Percentiles rank a stretch among this genome's conserved stretches.
Evolutionary conservation across 2,329 filamentous ascomycete genomes (phyloP).

Genomic region (Periconia macrospinosa): DNA sequence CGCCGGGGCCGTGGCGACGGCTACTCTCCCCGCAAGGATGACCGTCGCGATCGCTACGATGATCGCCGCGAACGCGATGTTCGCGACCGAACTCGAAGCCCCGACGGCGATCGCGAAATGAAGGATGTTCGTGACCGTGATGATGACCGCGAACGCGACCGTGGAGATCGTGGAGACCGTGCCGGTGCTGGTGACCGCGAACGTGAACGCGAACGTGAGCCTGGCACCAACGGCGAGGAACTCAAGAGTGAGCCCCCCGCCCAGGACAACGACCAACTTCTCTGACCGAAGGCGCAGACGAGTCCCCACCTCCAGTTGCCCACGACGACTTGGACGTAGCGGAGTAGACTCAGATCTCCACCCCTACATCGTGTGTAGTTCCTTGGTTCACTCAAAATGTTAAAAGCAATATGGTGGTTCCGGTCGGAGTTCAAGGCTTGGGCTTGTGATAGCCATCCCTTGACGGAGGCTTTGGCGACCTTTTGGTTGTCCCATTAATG

Average conservation of each 20-base stretch:
- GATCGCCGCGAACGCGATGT: conserved; percentile 70
- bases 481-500: conserved; percentile 38
- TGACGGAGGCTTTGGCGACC: conserved; percentile 26
- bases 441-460: conserved; percentile 24
- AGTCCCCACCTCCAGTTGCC: conserved; percentile 73
- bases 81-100: conserved; percentile 71
- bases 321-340: conserved; percentile 97
- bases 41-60: conserved; percentile 64
- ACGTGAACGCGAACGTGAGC: conserved; percentile 60
- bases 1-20: conserved; percentile 60
- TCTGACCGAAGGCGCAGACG: conserved; percentile 53
- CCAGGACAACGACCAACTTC: conserved; percentile 19
- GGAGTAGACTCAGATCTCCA: conserved; percentile 56
- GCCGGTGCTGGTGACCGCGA: conserved; percentile 53
- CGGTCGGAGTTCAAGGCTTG: conserved; percentile 25
- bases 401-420: conserved; percentile 21
- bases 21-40: conserved; percentile 83
- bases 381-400: conserved; percentile 21
- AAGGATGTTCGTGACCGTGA: conserved; percentile 61
- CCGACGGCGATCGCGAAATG: conserved; percentile 58
- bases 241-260: conserved; percentile 70
- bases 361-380: conserved; percentile 14
- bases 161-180: conserved; percentile 55
- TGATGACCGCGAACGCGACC: conserved; percentile 57
- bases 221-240: conserved; percentile 81